Percentiles rank a stretch among this genome's conserved stretches.
phyloP scores from a whole-genome alignment of 805 yeast genomes.

The Metschnikowia arizonensis region DNA sequence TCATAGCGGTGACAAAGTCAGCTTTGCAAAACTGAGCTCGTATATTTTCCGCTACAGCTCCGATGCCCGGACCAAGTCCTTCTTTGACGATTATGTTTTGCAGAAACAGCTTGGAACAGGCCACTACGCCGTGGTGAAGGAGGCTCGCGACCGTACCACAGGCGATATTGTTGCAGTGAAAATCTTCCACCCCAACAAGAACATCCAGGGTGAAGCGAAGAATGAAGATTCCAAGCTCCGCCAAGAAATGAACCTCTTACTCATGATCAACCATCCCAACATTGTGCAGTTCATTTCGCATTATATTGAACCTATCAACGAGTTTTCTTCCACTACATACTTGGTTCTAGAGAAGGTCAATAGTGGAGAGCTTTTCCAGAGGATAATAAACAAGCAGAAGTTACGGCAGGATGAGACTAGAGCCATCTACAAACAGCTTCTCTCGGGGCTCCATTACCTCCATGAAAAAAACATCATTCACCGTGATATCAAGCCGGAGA shows the following conservation, averaged over 20 bases:
- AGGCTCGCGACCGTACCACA: constrained; percentile 53
- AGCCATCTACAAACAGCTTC: constrained; percentile 49
- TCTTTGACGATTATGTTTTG: constrained; percentile 53
- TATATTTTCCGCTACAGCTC: constrained; percentile 45
- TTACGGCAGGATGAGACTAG: constrained; percentile 60
- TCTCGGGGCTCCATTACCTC: constrained; percentile 36
- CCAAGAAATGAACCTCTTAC: constrained; percentile 64
- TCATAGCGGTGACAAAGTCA: constrained; percentile 60
- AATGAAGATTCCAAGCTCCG: constrained; percentile 39
- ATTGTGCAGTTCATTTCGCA: constrained; percentile 62
- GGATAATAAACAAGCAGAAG: constrained; percentile 62
- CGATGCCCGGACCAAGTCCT: constrained; percentile 34
- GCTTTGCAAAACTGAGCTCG: constrained; percentile 49
- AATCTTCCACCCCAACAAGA: constrained; percentile 57
- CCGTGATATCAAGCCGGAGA: constrained; percentile 45
- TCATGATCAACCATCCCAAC: constrained; percentile 64
- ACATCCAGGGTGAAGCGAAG: constrained; percentile 21
- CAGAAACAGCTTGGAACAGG: constrained; percentile 69
- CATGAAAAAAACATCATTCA: constrained; percentile 41
- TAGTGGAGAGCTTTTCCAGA: constrained; percentile 71
- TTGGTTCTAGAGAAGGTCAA: constrained; percentile 69
- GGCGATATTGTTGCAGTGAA: constrained; percentile 70
- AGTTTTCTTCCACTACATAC: constrained; percentile 51
- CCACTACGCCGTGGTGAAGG: constrained; percentile 78
- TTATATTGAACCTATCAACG: constrained; percentile 50